A percentile compares a stretch with the other conserved stretches of the same genome.
Evolutionary conservation across 345 rosid species (phyloP).

Genomic region (Noccaea caerulescens): DNA sequence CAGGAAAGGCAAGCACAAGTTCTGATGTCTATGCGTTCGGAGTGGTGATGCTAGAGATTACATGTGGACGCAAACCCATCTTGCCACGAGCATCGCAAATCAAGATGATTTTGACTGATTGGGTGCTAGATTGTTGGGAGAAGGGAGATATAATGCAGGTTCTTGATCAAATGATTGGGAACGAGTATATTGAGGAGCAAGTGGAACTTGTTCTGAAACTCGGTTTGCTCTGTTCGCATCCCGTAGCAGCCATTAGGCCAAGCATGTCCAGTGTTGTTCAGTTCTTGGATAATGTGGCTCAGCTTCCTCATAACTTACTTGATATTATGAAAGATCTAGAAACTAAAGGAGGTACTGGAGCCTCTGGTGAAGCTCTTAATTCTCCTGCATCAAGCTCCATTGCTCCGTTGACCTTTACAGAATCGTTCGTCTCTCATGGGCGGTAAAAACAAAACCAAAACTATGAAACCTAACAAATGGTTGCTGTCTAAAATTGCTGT

Average conservation of each 20-base stretch:
- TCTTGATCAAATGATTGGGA: conserved; percentile 21
- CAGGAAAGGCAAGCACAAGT: conserved; percentile 63
- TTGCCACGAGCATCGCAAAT: neutral
- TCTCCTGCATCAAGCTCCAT: conserved; percentile 5
- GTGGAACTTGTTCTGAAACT: conserved; percentile 28
- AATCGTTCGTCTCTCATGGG: conserved; percentile 30
- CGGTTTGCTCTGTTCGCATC: conserved; percentile 33
- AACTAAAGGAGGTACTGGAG: neutral
- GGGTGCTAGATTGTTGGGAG: conserved; percentile 37
- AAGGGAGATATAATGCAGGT: conserved; percentile 26
- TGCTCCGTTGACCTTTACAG: conserved; percentile 27
- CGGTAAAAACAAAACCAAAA: neutral
- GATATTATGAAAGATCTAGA: conserved; percentile 14
- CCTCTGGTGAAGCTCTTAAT: neutral
- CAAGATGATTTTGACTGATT: conserved; percentile 30
- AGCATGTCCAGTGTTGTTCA: conserved; percentile 24
- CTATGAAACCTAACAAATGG: too few species aligned
- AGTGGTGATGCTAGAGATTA: conserved; percentile 66
- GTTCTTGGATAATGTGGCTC: conserved; percentile 12
- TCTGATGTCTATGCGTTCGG: conserved; percentile 67
- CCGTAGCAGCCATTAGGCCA: conserved; percentile 44
- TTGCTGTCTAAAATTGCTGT: too few species aligned
- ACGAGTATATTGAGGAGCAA: conserved; percentile 20
- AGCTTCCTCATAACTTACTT: conserved; percentile 36
- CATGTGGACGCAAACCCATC: conserved; percentile 44